Conservation (phyloP, 2,329 filamentous ascomycete species). For the Fusarium decemcellulare region DNA sequence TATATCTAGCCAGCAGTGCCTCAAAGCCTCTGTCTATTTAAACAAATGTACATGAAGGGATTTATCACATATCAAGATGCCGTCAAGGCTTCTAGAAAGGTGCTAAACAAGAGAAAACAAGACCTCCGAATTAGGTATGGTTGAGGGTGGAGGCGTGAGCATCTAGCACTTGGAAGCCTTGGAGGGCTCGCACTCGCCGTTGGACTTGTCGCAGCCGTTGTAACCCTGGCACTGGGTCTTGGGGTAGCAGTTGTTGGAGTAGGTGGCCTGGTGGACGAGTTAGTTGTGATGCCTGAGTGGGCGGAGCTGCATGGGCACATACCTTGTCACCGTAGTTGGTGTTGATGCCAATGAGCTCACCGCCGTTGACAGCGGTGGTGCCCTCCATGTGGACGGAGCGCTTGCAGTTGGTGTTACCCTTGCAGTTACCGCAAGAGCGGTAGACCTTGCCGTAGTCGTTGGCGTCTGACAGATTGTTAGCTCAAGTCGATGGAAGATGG, state of each 20-base stretch:
- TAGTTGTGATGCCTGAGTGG: no score
- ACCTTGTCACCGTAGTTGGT: constrained; percentile 52
- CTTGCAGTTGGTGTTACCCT: constrained; percentile 53
- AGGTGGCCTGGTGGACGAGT: constrained; percentile 40
- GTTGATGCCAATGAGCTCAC: constrained; percentile 59
- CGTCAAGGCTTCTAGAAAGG: no score
- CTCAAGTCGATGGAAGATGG: no score
- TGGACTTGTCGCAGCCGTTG: constrained; percentile 48
- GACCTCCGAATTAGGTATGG: no score
- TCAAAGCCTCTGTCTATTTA: no score
- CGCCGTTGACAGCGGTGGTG: constrained; percentile 53
- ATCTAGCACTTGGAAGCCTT: constrained; percentile 49
- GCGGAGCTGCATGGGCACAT: background rate
- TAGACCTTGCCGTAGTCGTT: constrained; percentile 62
- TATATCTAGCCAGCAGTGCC: no score
- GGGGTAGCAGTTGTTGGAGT: constrained; percentile 49
- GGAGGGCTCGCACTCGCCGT: constrained; percentile 47
- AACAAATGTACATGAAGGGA: no score
- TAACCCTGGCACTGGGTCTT: constrained; percentile 49
- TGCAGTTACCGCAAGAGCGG: constrained; percentile 44
- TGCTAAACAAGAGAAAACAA: no score
- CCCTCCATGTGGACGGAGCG: constrained; percentile 61
- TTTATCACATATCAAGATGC: no score
- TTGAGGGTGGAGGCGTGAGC: no score
- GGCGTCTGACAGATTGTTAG: constrained; percentile 41